Evolutionary conservation across 371 early-diverging fungal species (phyloP).

Genomic region (Rhizomucor miehei): DNA sequence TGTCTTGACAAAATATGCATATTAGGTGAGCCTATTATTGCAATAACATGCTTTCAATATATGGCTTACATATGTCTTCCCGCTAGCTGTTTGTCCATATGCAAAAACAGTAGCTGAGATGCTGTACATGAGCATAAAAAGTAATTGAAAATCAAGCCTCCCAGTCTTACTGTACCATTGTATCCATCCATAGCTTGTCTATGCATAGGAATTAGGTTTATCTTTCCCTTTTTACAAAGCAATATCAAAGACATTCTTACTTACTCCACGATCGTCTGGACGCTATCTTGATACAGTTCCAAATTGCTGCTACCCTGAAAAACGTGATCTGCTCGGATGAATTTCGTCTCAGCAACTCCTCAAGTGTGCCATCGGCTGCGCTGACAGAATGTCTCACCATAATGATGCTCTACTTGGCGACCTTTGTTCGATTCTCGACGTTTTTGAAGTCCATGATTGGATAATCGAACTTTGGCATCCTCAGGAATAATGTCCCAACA

Average conservation of each 20-base stretch:
- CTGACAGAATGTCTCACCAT: conserved; percentile 4
- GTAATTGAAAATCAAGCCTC: neutral
- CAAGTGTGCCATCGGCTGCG: neutral
- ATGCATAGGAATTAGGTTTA: neutral
- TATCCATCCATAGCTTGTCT: conserved; percentile 18
- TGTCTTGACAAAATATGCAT: neutral
- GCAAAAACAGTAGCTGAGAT: conserved; percentile 68
- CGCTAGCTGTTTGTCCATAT: conserved; percentile 83
- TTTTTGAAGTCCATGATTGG: conserved; percentile 4
- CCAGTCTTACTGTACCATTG: conserved; percentile 6
- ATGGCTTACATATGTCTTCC: conserved; percentile 66
- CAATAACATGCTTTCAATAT: too few relatives aligned
- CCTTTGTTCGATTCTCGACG: conserved; percentile 12
- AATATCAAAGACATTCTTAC: neutral
- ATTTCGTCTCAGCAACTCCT: neutral
- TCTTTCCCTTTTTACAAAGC: too few relatives aligned
- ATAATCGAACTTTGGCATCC: conserved; percentile 8
- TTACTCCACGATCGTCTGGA: conserved; percentile 27
- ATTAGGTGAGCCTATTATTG: neutral
- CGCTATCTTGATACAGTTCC: conserved; percentile 10
- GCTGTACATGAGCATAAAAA: neutral
- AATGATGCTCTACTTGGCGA: conserved; percentile 11
- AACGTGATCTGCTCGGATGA: conserved; percentile 6
- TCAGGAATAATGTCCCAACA: conserved; percentile 8
- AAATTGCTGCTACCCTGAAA: conserved; percentile 12